Conservation (phyloP, 208 protist species). For the Trypanosomatidae sp. region DNA sequence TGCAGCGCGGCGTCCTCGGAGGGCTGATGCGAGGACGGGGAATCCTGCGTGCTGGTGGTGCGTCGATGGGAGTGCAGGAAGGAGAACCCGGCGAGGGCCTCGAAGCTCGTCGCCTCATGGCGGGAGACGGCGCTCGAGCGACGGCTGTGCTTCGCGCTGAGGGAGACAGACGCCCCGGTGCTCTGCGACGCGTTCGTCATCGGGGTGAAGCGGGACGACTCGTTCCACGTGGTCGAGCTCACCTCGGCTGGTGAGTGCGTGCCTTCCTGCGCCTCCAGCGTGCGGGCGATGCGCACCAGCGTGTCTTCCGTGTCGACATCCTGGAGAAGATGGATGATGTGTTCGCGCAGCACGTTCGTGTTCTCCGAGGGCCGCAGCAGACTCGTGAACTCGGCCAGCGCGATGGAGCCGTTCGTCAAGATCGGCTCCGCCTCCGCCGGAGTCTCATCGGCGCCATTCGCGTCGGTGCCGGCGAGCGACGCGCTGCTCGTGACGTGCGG, state of each 20-base stretch:
- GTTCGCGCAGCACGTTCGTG: too few species aligned
- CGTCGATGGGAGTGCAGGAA: slow-evolving; percentile 22
- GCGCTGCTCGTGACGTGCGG: neutral
- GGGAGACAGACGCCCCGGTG: slow-evolving; percentile 13
- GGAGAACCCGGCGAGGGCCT: slow-evolving; percentile 23
- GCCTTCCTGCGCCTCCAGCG: slow-evolving; percentile 35
- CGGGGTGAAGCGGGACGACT: slow-evolving; percentile 11
- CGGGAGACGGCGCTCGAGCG: slow-evolving; percentile 17
- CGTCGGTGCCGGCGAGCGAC: too few species aligned
- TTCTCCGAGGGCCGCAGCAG: too few species aligned
- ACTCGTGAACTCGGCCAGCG: slow-evolving; percentile 61
- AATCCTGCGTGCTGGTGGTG: slow-evolving; percentile 13
- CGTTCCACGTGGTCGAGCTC: slow-evolving; percentile 19
- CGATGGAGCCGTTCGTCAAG: slow-evolving; percentile 49
- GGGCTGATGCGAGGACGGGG: slow-evolving; percentile 20
- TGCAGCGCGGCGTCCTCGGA: slow-evolving; percentile 12
- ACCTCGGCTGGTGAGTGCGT: slow-evolving; percentile 6
- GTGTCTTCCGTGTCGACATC: slow-evolving; percentile 53
- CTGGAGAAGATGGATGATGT: slow-evolving; percentile 58
- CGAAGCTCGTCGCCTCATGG: slow-evolving; percentile 14
- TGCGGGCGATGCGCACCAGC: slow-evolving; percentile 45
- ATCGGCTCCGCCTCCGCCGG: slow-evolving; percentile 13
- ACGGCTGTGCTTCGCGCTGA: slow-evolving; percentile 14
- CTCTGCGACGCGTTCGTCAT: slow-evolving; percentile 16
- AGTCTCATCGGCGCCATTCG: too few species aligned